Evolutionary conservation across 2,329 filamentous ascomycete genomes (phyloP).

Genomic region (Biscogniauxia marginata): DNA sequence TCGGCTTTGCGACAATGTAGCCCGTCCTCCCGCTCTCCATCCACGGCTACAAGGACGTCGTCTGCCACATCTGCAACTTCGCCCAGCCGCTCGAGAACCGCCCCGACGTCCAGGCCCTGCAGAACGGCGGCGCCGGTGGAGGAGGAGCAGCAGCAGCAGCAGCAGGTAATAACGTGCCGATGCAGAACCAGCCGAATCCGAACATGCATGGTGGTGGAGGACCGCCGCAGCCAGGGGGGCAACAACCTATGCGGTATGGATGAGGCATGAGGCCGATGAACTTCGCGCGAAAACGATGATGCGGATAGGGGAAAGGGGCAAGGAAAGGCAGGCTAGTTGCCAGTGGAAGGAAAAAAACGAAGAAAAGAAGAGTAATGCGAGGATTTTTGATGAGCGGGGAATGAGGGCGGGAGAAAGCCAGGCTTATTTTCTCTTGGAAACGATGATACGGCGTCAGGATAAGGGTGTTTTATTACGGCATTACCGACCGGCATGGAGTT

Average conservation of each 20-base stretch:
- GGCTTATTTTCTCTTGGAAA: neutral
- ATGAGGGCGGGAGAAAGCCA: neutral
- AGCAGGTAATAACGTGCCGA: constrained; percentile 35
- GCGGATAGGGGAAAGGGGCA: neutral
- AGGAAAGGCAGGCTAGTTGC: too few species aligned
- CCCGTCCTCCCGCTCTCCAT: constrained; percentile 71
- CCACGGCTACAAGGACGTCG: constrained; percentile 66
- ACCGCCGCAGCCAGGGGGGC: constrained; percentile 11
- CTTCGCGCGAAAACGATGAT: neutral
- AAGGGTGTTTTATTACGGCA: neutral
- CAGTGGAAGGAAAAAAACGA: too few species aligned
- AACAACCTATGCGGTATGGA: constrained; percentile 6
- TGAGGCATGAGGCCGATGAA: neutral
- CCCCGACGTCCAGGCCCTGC: constrained; percentile 55
- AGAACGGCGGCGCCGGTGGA: constrained; percentile 36
- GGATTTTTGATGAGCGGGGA: neutral
- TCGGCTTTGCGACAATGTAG: constrained; percentile 35
- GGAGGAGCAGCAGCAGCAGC: constrained; percentile 25
- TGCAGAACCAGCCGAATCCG: constrained; percentile 31
- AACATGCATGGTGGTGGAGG: constrained; percentile 33
- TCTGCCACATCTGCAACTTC: constrained; percentile 75
- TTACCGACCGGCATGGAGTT: neutral
- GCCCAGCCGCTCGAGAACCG: constrained; percentile 63
- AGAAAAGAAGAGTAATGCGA: neutral
- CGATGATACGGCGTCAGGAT: neutral